Conservation (phyloP, 192 early-diverging fungal species). For the Mortierella hygrophila region DNA sequence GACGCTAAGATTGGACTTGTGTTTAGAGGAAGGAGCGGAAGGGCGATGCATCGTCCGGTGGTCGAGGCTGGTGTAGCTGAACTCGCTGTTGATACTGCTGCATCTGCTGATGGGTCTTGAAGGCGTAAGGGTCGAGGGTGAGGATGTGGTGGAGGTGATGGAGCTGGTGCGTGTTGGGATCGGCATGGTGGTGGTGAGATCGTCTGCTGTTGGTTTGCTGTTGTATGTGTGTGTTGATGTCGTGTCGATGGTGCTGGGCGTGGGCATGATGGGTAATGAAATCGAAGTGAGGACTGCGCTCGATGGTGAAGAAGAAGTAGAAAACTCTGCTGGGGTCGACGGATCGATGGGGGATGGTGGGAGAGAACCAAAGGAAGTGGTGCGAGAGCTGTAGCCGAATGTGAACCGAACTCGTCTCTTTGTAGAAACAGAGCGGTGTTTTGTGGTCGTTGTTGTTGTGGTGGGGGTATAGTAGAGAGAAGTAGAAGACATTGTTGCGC, state of each 20-base stretch:
- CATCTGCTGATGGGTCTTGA: slow-evolving; percentile 11
- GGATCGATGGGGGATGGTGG: slow-evolving; percentile 8
- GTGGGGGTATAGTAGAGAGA: neutral
- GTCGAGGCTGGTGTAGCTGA: slow-evolving; percentile 25
- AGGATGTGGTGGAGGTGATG: neutral
- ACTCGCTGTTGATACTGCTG: slow-evolving; percentile 27
- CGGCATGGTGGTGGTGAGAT: neutral
- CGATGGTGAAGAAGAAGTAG: neutral
- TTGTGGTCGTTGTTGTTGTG: neutral
- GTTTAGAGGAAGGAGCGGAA: too few relatives aligned
- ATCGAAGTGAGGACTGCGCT: neutral
- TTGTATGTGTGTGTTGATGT: neutral
- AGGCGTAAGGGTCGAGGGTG: neutral
- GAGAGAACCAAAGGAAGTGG: neutral
- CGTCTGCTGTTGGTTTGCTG: slow-evolving; percentile 3
- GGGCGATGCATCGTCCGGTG: slow-evolving; percentile 39
- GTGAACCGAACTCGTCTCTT: slow-evolving; percentile 14
- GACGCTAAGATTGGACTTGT: neutral
- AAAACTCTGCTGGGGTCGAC: neutral
- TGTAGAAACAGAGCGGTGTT: neutral
- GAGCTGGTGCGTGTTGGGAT: slow-evolving; percentile 30
- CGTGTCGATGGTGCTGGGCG: neutral
- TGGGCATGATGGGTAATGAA: neutral
- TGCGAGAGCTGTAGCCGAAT: slow-evolving; percentile 9
- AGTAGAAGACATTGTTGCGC: neutral